Percentiles rank a stretch among this genome's conserved stretches.
Conservation (phyloP, 1,139 yeast species). For the Yamadazyma mexicana region DNA sequence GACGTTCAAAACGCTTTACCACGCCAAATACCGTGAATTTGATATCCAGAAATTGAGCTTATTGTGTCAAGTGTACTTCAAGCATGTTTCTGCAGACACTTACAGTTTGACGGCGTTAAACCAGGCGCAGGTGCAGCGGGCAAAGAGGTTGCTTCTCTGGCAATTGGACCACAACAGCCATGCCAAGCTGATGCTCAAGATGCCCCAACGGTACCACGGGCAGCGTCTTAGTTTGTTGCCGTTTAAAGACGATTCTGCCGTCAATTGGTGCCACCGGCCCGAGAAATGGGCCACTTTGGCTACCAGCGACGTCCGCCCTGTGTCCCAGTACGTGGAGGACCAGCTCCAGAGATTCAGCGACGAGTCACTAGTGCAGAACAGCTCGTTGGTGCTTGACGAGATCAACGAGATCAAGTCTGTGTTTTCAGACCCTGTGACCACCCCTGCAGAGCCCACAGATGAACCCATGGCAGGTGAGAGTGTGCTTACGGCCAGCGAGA, state of each 20-base stretch:
- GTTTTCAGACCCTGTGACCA: conserved; percentile 7
- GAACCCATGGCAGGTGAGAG: neutral
- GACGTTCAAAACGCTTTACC: conserved; percentile 23
- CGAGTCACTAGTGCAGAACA: conserved; percentile 2
- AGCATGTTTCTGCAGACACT: conserved; percentile 18
- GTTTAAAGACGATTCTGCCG: conserved; percentile 31
- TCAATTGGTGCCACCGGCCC: conserved; percentile 35
- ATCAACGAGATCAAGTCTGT: conserved; percentile 11
- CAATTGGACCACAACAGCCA: conserved; percentile 36
- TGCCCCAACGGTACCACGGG: conserved; percentile 17
- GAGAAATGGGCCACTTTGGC: conserved; percentile 22
- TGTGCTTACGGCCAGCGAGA: neutral
- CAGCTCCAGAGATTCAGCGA: conserved; percentile 9
- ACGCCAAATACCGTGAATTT: conserved; percentile 26
- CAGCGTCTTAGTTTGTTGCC: conserved; percentile 21
- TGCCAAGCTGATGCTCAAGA: conserved; percentile 18
- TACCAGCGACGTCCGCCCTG: neutral
- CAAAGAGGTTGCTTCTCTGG: conserved; percentile 43
- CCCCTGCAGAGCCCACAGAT: neutral
- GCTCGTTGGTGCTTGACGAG: conserved; percentile 8
- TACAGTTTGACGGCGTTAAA: conserved; percentile 35
- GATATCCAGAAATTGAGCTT: conserved; percentile 27
- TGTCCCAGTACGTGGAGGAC: conserved; percentile 5
- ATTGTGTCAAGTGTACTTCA: conserved; percentile 38
- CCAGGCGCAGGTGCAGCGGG: conserved; percentile 27